A percentile compares a stretch with the other conserved stretches of the same genome.
phyloP scores from a whole-genome alignment of 2,329 filamentous ascomycete species.

The Colletotrichum lindemuthianum region DNA sequence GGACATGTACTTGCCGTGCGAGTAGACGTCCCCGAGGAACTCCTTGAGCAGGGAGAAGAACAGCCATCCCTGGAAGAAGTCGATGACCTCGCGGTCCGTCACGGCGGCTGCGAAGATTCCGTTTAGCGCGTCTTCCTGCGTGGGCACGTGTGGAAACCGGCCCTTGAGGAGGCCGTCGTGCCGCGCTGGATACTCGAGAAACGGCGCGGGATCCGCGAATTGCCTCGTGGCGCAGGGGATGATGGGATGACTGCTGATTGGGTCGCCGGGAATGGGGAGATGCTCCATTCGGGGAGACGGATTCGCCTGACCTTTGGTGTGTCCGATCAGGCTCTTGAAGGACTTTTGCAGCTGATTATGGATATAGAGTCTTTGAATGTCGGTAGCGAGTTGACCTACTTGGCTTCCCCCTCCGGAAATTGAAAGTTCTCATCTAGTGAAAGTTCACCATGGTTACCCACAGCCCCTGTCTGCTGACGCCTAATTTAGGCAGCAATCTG shows the following conservation, averaged over 20 bases:
- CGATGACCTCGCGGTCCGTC: slow-evolving; percentile 10
- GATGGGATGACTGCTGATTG: slow-evolving; percentile 1
- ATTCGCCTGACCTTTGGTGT: no score
- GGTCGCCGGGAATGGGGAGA: slow-evolving; percentile 27
- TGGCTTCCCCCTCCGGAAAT: no score
- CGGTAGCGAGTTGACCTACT: no score
- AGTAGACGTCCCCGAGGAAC: not conserved
- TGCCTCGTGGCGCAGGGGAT: slow-evolving; percentile 3
- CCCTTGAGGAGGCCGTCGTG: slow-evolving; percentile 14
- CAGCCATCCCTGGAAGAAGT: slow-evolving; percentile 26
- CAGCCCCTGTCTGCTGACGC: not conserved
- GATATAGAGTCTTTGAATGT: no score
- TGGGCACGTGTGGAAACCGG: slow-evolving; percentile 15
- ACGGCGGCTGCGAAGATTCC: slow-evolving; percentile 5
- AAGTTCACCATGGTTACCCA: no score
- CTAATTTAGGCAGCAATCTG: slow-evolving; percentile 1
- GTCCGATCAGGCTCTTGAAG: no score
- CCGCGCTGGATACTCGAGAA: slow-evolving; percentile 20
- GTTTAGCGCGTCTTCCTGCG: slow-evolving; percentile 17
- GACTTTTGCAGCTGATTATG: no score
- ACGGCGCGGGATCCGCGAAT: slow-evolving; percentile 10
- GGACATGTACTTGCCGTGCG: not conserved
- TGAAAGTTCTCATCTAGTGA: no score
- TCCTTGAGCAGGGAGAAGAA: slow-evolving; percentile 11
- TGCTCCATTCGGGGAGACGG: slow-evolving; percentile 16